These are phyloP conservation scores for Pseudomonodictys pantanalensis DNA, from an alignment of 495 filamentous ascomycete genomes.

Conservation along the genomic window DNA sequence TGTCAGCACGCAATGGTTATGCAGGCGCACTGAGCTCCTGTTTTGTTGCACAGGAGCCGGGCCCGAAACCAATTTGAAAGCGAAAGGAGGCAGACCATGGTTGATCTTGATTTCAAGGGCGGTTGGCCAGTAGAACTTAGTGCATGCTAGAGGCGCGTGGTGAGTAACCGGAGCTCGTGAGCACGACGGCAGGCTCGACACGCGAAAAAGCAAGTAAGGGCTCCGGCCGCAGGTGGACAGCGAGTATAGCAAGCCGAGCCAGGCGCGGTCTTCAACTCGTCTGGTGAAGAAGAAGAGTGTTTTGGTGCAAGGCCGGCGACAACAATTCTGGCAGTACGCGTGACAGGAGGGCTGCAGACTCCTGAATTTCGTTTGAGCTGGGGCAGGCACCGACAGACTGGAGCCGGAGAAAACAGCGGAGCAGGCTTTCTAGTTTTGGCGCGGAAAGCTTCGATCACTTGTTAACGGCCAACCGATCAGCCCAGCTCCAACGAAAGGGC, in stretches of 20 bases:
- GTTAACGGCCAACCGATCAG: constrained; percentile 28
- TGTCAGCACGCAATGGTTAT: constrained; percentile 5
- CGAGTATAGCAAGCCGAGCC: background rate
- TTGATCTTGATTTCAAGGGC: too few relatives aligned
- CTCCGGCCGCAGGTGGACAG: background rate
- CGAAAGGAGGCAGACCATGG: too few relatives aligned
- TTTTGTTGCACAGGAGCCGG: too few relatives aligned
- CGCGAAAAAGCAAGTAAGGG: background rate
- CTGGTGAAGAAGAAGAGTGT: background rate
- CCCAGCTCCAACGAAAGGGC: constrained; percentile 9
- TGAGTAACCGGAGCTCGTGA: too few relatives aligned
- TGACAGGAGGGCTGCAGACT: background rate
- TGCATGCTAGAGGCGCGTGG: too few relatives aligned
- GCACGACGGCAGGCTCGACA: too few relatives aligned
- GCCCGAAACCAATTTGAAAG: too few relatives aligned
- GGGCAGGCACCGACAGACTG: constrained; percentile 15
- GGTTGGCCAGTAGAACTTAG: too few relatives aligned
- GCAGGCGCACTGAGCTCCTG: too few relatives aligned
- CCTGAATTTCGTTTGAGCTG: constrained; percentile 5
- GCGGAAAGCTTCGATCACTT: constrained; percentile 20
- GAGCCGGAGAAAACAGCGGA: constrained; percentile 15
- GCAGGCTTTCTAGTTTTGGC: constrained; percentile 14
- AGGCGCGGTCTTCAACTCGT: constrained; percentile 7
- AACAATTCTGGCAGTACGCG: background rate
- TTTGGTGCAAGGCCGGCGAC: background rate